Evolutionary conservation across 2,329 filamentous ascomycete genomes (phyloP).

Genomic region (Pseudovirgaria hyperparasitica): DNA sequence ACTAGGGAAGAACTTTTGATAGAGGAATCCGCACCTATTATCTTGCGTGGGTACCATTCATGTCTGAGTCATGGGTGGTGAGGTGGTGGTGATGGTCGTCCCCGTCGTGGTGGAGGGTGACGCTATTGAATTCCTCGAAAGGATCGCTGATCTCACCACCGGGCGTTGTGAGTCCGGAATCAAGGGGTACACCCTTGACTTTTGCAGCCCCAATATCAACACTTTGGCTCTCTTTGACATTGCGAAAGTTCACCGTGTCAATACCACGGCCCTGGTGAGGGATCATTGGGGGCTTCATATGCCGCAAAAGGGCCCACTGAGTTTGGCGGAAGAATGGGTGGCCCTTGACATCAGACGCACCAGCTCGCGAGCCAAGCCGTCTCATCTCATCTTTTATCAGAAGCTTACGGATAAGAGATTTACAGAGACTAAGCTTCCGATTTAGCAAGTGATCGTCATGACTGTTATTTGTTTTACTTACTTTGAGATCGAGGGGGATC

Average conservation of each 20-base stretch:
- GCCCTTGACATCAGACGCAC: conserved; percentile 90
- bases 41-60: no score
- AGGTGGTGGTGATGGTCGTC: conserved; percentile 48
- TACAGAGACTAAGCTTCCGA: conserved; percentile 60
- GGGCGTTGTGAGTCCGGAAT: conserved; percentile 75
- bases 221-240: conserved; percentile 93
- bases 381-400: conserved; percentile 96
- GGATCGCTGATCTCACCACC: conserved; percentile 74
- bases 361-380: conserved; percentile 82
- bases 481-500: conserved; percentile 80
- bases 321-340: conserved; percentile 95
- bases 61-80: conserved; percentile 5
- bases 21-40: no score
- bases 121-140: conserved; percentile 97
- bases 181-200: conserved; percentile 69
- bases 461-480: conserved; percentile 39
- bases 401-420: conserved; percentile 89
- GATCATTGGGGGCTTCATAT: conserved; percentile 96
- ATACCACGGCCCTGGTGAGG: conserved; percentile 81
- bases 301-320: conserved; percentile 91
- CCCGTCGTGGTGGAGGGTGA: conserved; percentile 91
- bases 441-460: conserved; percentile 11
- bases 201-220: conserved; percentile 56
- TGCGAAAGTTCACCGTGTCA: conserved; percentile 94
- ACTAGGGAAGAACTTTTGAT: no score